A percentile compares a stretch with the other conserved stretches of the same genome.
phyloP scores from a whole-genome alignment of 305 asterid genomes.

The Solanum chacoense region DNA sequence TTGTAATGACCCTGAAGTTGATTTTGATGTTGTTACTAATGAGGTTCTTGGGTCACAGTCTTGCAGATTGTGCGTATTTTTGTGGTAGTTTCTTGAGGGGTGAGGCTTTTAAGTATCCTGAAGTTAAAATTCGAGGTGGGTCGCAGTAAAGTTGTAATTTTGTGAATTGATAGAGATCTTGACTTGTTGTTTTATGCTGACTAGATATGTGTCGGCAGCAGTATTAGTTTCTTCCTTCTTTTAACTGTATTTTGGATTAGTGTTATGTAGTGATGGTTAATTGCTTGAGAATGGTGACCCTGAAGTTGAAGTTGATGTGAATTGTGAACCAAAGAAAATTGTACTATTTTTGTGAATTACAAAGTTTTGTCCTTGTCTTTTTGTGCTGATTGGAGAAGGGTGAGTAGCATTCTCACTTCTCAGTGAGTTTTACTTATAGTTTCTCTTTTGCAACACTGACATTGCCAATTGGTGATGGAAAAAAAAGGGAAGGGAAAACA shows the following conservation, averaged over 20 bases:
- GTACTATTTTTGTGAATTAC: not conserved
- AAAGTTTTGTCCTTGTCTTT: not conserved
- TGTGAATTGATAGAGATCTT: not conserved
- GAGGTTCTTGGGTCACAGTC: not conserved
- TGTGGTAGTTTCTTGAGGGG: not conserved
- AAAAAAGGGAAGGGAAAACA: not conserved
- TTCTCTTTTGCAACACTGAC: not conserved
- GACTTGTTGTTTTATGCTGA: not conserved
- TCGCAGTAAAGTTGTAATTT: not conserved
- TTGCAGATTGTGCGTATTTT: not conserved
- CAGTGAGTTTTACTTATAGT: not conserved
- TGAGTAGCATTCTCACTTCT: not conserved
- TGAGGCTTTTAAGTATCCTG: not conserved
- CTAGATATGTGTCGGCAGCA: not conserved
- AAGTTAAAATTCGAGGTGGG: not conserved
- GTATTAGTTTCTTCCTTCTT: not conserved
- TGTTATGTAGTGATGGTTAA: not conserved
- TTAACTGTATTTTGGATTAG: not conserved
- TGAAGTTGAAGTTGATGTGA: not conserved
- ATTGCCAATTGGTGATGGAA: not conserved
- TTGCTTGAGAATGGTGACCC: not conserved
- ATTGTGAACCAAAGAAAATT: not conserved
- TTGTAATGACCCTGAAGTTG: not conserved
- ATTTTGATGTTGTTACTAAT: not conserved
- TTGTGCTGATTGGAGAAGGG: not conserved